Evolutionary conservation across 768 basidiomycete genomes (phyloP), one percentile per base, ranked within the genome.

Genomic region (Lyophyllum atratum): DNA sequence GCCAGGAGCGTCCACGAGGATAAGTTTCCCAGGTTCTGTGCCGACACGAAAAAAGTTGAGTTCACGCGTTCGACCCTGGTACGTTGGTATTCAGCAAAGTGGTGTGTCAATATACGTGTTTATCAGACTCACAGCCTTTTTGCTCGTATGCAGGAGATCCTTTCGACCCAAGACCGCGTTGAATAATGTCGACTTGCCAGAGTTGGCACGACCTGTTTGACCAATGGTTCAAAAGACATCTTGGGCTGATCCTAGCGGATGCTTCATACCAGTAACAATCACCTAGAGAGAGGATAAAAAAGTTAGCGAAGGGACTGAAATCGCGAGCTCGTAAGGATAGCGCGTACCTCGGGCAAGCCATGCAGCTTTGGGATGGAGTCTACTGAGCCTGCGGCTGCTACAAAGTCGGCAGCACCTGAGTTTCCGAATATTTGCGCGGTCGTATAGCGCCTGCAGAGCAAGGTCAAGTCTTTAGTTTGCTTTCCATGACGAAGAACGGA

Each of bases 1-100:
- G 15, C 92, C 91, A 2, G 92, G 92, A 12, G 90, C 81, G 64
- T 93, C 92, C 10, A 93, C 90, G 3, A 93, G 71, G 21, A 91
- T 66, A 31, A 90, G 74, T 37, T 82, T 78, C 29, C 85, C 84
- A 24, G 81, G 76, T 6, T 82, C 81, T 2, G 70, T 61, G 4
- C 88, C 87, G n/a, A 91, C 82, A 39, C 81, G 76, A 66, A 82
- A 91, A 64, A 91, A 92, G 60, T 91, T 89, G 48, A 93, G 72
- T 10, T 83, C 69, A 63, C 82, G 81, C 12, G 90, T 92, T n/a
- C 82, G 79, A 14, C 90, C 90, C 90, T 92, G 59, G 4, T 24
- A 6, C 59, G 28, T 17, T 15, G 55, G 42, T 39, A 31, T 44
- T 48, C 10, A 45, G 49, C 37, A 2, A 37, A n/a, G 7, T 15